Conservation (phyloP, 192 early-diverging fungal species). For the Linnemannia schmuckeri region DNA sequence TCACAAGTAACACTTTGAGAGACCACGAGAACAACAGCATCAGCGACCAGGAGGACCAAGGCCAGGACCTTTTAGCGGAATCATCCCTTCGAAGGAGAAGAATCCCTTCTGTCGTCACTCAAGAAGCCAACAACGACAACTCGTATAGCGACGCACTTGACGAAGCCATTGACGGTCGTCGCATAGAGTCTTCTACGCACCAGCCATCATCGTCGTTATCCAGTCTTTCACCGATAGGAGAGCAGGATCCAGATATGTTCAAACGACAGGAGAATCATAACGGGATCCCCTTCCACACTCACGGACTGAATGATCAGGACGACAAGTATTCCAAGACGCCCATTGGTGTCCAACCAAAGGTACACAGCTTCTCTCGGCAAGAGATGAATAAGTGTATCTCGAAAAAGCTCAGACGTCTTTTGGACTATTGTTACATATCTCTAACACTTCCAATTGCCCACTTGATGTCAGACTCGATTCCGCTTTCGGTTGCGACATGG, state of each 20-base stretch:
- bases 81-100: neutral
- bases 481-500: slow-evolving; percentile 21
- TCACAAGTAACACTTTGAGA: neutral
- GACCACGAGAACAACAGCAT: neutral
- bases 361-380: neutral
- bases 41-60: neutral
- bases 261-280: slow-evolving; percentile 8
- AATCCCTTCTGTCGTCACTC: neutral
- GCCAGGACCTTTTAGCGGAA: neutral
- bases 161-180: neutral
- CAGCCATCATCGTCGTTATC: neutral
- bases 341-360: slow-evolving; percentile 18
- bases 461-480: neutral
- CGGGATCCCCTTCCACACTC: slow-evolving; percentile 15
- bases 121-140: neutral
- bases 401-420: neutral
- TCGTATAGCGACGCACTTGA: neutral
- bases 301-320: slow-evolving; percentile 10
- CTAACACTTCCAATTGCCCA: neutral
- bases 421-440: neutral
- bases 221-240: neutral
- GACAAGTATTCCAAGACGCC: slow-evolving; percentile 44
- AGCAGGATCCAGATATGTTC: slow-evolving; percentile 21
- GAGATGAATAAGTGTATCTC: neutral
- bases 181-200: neutral